Percentiles rank a stretch among this genome's conserved stretches.
Conservation (phyloP, 176 grass and related monocot genomes). For the Elymus sibiricus region DNA sequence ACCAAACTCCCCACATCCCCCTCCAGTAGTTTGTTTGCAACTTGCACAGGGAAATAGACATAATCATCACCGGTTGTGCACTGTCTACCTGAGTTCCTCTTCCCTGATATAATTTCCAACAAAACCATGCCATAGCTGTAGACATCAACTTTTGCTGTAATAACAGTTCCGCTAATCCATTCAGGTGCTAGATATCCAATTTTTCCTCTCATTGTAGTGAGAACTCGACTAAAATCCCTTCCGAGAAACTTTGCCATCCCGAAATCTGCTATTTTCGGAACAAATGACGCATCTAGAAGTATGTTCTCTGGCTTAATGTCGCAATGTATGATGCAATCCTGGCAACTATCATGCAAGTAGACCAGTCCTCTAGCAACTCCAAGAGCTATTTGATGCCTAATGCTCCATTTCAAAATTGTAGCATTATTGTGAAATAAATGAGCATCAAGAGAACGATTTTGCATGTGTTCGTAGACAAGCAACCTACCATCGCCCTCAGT, state of each 20-base stretch:
- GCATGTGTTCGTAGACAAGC: slow-evolving; percentile 67
- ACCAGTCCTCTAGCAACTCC: slow-evolving; percentile 5
- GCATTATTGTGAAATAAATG: slow-evolving; percentile 32
- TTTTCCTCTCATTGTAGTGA: slow-evolving; percentile 18
- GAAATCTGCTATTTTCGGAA: not conserved
- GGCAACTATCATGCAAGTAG: slow-evolving; percentile 18
- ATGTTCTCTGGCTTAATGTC: not conserved
- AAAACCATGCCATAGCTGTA: slow-evolving; percentile 13
- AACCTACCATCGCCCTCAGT: slow-evolving; percentile 33
- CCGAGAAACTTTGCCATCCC: slow-evolving; percentile 17
- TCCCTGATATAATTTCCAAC: not conserved
- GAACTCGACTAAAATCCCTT: slow-evolving; percentile 7
- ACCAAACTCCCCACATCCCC: not conserved
- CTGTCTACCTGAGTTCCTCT: slow-evolving; percentile 2
- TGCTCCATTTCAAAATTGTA: slow-evolving; percentile 28
- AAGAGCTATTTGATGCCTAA: slow-evolving; percentile 30
- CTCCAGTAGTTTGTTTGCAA: not conserved
- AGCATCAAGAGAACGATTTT: slow-evolving; percentile 45
- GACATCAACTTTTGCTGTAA: slow-evolving; percentile 17
- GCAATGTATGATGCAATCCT: slow-evolving; percentile 12
- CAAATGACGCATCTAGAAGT: not conserved
- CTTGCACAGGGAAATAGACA: slow-evolving; percentile 8
- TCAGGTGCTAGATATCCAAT: slow-evolving; percentile 15
- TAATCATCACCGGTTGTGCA: not conserved
- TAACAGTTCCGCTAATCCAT: slow-evolving; percentile 10